Base-by-base conservation (phyloP, 2,329 filamentous ascomycete species). In the Cadophora luteo-olivacea region DNA sequence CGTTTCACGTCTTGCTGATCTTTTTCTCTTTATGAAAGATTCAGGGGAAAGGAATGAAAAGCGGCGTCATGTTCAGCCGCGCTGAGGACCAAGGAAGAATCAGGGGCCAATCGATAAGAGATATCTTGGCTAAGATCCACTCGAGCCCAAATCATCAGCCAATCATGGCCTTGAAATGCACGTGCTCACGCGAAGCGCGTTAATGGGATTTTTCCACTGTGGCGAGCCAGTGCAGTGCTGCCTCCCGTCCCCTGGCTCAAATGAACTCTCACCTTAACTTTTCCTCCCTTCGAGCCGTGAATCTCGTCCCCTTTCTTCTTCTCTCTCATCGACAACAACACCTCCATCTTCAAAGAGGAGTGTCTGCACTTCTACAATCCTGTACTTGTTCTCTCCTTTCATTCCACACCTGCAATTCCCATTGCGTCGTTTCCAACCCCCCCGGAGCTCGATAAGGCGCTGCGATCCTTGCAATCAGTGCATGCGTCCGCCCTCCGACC, bases 171-270 rank as follows among this genome's bases (percentile, higher is more conserved):
- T 54, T 16, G 14, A 24, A n/a, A 4, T 8, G 41, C 57, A 60
- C 57, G 57, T 60, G 57, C 33, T 25, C 33, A 60, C 57, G 57
- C 57, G 57, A 36, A 29, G n/a, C 57, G 57, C 57, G 57, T 60
- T 41, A 45, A 60, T 16, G 38, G 57, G 36, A 25, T 60, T 60
- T 60, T 60, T 33, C 24, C 22, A 33, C 12, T 19, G 57, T 60
- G 57, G 57, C 36, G 36, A 29, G 29, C 29, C 29, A 29, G 29
- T 29, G n/a, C 32, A 8, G 14, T 45, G 33, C 32, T 58, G 32
- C 32, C 32, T 58, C 54, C n/a, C n/a, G n/a, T n/a, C n/a, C n/a
- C n/a, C n/a, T n/a, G n/a, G 29, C 6, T 32, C 52, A 14, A 25
- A 19, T 16, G 4, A 25, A 9, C 52, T 24, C 11, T 33, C 61